phyloP scores from a whole-genome alignment of 148 eudicot species.

The Camellia granthamiana region DNA sequence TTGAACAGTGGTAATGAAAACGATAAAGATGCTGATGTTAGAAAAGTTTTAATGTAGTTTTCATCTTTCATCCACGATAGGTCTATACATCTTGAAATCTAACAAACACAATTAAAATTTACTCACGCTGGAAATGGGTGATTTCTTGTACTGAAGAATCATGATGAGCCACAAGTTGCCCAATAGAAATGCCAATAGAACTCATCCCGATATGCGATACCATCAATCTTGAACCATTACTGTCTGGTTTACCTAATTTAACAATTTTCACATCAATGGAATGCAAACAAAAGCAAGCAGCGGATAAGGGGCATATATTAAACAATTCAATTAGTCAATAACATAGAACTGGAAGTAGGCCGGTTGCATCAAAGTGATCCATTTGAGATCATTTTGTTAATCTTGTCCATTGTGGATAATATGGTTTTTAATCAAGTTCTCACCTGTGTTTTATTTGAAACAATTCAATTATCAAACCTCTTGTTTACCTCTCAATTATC shows the following conservation, averaged over 20 bases:
- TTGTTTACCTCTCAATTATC: too few relatives aligned
- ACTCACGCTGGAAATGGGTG: conserved; percentile 36
- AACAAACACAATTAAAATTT: background rate
- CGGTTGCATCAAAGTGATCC: too few relatives aligned
- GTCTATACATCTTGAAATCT: background rate
- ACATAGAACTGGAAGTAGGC: too few relatives aligned
- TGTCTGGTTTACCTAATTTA: conserved; percentile 28
- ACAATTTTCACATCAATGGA: conserved; percentile 3
- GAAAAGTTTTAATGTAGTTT: background rate
- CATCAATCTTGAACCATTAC: conserved; percentile 24
- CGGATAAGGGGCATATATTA: background rate
- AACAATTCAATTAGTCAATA: background rate
- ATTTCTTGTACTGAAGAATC: conserved; percentile 32
- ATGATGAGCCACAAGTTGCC: conserved; percentile 33
- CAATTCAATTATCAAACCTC: too few relatives aligned
- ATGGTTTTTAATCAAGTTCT: too few relatives aligned
- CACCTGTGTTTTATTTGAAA: too few relatives aligned
- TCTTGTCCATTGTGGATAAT: too few relatives aligned
- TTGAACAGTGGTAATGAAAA: background rate
- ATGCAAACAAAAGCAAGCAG: conserved; percentile 9
- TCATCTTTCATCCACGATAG: background rate
- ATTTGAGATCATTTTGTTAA: too few relatives aligned
- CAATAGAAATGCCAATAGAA: conserved; percentile 40
- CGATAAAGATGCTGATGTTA: background rate
- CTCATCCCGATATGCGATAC: conserved; percentile 42